Evolutionary conservation across 2,329 filamentous ascomycete species (phyloP).

Genomic region (Pseudogymnoascus sp.): DNA sequence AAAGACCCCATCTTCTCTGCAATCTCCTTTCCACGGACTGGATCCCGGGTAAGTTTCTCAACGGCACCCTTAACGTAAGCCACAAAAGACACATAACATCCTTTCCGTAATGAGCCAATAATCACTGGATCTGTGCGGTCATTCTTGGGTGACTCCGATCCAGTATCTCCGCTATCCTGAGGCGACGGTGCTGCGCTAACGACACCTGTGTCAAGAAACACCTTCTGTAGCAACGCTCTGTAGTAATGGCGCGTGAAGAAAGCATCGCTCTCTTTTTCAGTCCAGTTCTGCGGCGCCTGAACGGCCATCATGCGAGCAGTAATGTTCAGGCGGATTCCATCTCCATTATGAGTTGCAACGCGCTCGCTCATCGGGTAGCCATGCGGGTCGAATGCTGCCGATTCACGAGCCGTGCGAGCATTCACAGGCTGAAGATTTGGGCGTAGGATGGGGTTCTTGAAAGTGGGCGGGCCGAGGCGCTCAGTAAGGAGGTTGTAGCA

Average conservation of each 20-base stretch:
- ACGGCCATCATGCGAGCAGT: slow-evolving; percentile 98
- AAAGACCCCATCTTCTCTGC: slow-evolving; percentile 57
- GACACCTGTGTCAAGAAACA: slow-evolving; percentile 81
- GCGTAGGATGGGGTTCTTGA: slow-evolving; percentile 72
- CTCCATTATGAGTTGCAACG: slow-evolving; percentile 48
- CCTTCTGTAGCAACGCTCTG: slow-evolving; percentile 78
- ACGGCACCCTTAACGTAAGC: slow-evolving; percentile 76
- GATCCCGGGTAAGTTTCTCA: slow-evolving; percentile 59
- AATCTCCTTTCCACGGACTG: slow-evolving; percentile 53
- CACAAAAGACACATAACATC: slow-evolving; percentile 66
- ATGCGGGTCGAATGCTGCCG: slow-evolving; percentile 70
- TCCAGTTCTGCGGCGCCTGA: slow-evolving; percentile 93
- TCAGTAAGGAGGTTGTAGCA: slow-evolving; percentile 97
- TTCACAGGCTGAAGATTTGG: slow-evolving; percentile 59
- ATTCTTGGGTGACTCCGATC: slow-evolving; percentile 38
- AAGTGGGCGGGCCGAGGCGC: slow-evolving; percentile 75
- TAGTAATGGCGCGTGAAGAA: slow-evolving; percentile 95
- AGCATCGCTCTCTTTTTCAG: slow-evolving; percentile 64
- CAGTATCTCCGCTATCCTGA: slow-evolving; percentile 14
- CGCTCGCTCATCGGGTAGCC: slow-evolving; percentile 87
- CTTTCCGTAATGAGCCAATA: slow-evolving; percentile 75
- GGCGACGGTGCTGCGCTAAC: slow-evolving; percentile 43
- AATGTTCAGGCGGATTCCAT: slow-evolving; percentile 79
- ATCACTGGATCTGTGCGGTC: slow-evolving; percentile 70
- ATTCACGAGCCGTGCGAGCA: slow-evolving; percentile 60